These are phyloP conservation scores for Lecanicillium sp. DNA, from an alignment of 2,329 filamentous ascomycete species.

Conservation along the genomic window DNA sequence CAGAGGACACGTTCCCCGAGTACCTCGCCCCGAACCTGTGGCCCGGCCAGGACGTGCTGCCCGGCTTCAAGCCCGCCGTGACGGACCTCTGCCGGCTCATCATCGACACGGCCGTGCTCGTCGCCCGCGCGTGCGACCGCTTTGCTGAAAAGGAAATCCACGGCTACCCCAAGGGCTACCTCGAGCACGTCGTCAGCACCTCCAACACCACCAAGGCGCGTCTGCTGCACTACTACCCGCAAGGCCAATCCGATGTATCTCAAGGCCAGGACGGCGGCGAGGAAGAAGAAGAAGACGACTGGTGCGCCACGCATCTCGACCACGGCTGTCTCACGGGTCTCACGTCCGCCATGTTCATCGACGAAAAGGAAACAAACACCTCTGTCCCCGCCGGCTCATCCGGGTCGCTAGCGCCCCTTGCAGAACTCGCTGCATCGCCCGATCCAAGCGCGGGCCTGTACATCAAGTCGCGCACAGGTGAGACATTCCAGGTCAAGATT, in stretches of 20 bases:
- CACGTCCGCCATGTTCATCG: slow-evolving; percentile 92
- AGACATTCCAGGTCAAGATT: slow-evolving; percentile 85
- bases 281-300: slow-evolving; percentile 64
- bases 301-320: slow-evolving; percentile 88
- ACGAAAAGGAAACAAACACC: slow-evolving; percentile 50
- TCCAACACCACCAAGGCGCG: slow-evolving; percentile 87
- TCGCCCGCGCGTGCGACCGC: slow-evolving; percentile 81
- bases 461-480: slow-evolving; percentile 76
- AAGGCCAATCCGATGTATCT: slow-evolving; percentile 27
- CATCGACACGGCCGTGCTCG: slow-evolving; percentile 81
- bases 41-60: slow-evolving; percentile 61
- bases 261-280: slow-evolving; percentile 19
- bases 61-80: slow-evolving; percentile 66
- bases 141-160: slow-evolving; percentile 74
- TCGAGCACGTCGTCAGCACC: slow-evolving; percentile 78
- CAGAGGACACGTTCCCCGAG: slow-evolving; percentile 63
- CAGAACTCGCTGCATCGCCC: slow-evolving; percentile 67
- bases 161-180: slow-evolving; percentile 67
- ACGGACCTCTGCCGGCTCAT: slow-evolving; percentile 73
- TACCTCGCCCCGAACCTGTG: slow-evolving; percentile 88
- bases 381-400: slow-evolving; percentile 20
- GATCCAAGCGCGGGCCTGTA: slow-evolving; percentile 86
- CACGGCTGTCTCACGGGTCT: slow-evolving; percentile 91
- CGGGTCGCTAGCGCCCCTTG: slow-evolving; percentile 40
- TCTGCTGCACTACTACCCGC: slow-evolving; percentile 86